Base-by-base conservation (phyloP, 2,329 filamentous ascomycete genomes). In the Ophiobolus disseminans region DNA sequence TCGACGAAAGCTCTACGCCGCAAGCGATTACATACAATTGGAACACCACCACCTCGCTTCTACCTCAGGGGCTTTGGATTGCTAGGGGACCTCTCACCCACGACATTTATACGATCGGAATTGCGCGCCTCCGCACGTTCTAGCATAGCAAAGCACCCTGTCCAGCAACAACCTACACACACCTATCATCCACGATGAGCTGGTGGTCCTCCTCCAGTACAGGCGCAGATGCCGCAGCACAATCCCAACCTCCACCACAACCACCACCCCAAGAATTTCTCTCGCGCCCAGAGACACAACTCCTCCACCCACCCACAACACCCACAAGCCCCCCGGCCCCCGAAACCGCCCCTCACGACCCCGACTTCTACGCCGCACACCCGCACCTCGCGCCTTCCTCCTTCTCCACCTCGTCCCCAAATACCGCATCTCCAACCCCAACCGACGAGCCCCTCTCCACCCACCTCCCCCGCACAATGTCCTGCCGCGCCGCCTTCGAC, bases 401-500 rank as follows among this genome's bases (percentile, higher is more conserved):
- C 44, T 32, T 64, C 48, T 41, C 52, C 21, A 17, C 51, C 23
- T 34, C 57, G 37, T 39, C 55, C 28, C 20, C 53, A 14, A 16
- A 50, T 35, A 28, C 55, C 46, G 17, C 47, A 5, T 19, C 47
- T 5, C 14, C 49, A 21, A 6, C 46, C 43, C 40, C 53, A 46
- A 49, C 50, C 43, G 42, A 55, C 14, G 45, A 56, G n/a, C 53
- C 53, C 32, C 42, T 55, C 48, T 57, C 49, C 55, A 65, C 48
- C 56, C 64, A 55, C 43, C 89, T 94, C 53, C 90, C 91, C 0
- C 86, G 86, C 32, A 85, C 82, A 42, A 94, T 97, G 87, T 92
- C 88, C 66, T 97, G 94, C 79, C 88, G 90, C 41, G 82, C 87
- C 53, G 88, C 91, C 62, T 97, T 99, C 77, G 94, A 99, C 78